A percentile compares a stretch with the other conserved stretches of the same genome.
Evolutionary conservation across 2,329 filamentous ascomycete genomes (phyloP).

Genomic region (Pseudogymnoascus sp.): DNA sequence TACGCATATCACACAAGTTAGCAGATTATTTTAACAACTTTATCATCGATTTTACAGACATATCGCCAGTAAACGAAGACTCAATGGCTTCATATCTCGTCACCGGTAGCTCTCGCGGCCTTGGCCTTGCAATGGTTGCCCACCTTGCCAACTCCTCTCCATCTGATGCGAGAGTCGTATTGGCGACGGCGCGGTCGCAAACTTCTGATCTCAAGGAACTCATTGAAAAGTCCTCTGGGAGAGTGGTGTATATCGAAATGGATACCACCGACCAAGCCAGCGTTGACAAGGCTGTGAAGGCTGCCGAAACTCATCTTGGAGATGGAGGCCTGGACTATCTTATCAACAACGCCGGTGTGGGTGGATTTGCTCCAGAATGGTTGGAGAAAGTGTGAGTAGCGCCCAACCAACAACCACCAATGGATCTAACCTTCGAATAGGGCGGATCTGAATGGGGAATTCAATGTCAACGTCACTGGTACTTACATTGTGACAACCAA

Average conservation of each 20-base stretch:
- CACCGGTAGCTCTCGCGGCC: constrained; percentile 20
- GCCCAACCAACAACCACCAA: no score
- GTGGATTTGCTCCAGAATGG: background rate
- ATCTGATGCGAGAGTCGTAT: background rate
- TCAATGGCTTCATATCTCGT: constrained; percentile 16
- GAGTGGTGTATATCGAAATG: background rate
- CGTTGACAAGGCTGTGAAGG: background rate
- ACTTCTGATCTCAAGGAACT: background rate
- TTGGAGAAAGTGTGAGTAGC: constrained; percentile 7
- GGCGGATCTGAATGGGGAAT: background rate
- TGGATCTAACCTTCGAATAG: background rate
- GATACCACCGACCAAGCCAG: background rate
- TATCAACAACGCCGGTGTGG: constrained; percentile 2
- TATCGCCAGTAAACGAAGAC: background rate
- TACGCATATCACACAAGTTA: background rate
- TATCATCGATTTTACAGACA: background rate
- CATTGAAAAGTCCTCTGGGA: background rate
- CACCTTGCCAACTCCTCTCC: constrained; percentile 15
- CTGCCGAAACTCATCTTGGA: background rate
- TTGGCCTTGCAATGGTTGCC: constrained; percentile 19
- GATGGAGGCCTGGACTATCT: background rate
- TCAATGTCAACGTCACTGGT: background rate
- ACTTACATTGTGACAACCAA: background rate
- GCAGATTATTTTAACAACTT: background rate
- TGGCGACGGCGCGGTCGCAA: background rate